A percentile compares a stretch with the other conserved stretches of the same genome.
Evolutionary conservation across 1,284 basidiomycete species (phyloP).

Genomic region (Cryptococcus jaspeensis): DNA sequence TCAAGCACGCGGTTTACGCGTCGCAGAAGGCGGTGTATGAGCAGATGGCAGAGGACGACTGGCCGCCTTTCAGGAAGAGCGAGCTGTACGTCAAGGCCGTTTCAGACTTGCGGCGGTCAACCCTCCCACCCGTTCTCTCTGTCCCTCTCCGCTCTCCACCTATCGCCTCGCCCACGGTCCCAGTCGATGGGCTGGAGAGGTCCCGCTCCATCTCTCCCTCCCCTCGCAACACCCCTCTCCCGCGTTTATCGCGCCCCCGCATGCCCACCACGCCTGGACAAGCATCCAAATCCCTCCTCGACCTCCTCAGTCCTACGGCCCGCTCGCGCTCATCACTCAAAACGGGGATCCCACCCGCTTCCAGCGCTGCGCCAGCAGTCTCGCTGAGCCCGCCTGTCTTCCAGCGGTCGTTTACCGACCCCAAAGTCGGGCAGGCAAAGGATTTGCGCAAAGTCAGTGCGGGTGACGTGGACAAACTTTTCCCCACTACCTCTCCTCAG

Average conservation of each 20-base stretch:
- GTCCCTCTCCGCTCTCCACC: background rate
- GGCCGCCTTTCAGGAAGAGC: conserved; percentile 78
- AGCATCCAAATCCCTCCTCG: conserved; percentile 6
- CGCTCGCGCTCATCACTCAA: conserved; percentile 18
- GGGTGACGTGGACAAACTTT: background rate
- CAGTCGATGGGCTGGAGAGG: no score
- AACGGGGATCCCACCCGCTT: conserved; percentile 26
- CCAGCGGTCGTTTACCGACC: conserved; percentile 1
- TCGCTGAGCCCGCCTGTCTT: conserved; percentile 21
- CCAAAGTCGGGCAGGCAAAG: background rate
- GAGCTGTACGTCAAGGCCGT: conserved; percentile 88
- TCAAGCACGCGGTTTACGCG: conserved; percentile 61
- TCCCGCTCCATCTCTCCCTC: background rate
- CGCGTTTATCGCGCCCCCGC: background rate
- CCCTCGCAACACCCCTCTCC: background rate
- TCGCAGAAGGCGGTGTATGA: conserved; percentile 81
- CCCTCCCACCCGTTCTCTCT: background rate
- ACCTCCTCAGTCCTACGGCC: conserved; percentile 10
- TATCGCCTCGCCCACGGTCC: background rate
- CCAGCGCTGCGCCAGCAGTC: conserved; percentile 7
- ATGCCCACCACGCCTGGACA: conserved; percentile 2
- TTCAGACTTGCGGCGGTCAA: conserved; percentile 61
- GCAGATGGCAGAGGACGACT: conserved; percentile 89
- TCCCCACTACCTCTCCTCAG: background rate
- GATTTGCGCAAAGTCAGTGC: conserved; percentile 10